phyloP scores from a whole-genome alignment of 2,329 filamentous ascomycete genomes.

The Emmonsia crescens region DNA sequence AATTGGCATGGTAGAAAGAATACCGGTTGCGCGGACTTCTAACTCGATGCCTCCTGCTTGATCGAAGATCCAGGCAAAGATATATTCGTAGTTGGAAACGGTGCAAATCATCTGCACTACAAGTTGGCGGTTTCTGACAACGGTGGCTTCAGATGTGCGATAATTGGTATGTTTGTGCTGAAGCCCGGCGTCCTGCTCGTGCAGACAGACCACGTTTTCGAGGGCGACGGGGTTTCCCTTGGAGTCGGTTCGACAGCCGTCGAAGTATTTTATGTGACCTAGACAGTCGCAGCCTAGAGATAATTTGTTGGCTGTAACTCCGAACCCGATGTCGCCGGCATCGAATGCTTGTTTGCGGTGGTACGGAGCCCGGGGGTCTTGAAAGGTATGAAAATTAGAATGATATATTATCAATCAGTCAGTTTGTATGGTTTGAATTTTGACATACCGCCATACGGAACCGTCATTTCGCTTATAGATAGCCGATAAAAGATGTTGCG shows the following conservation, averaged over 20 bases:
- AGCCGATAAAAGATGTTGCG: slow-evolving; percentile 58
- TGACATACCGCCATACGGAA: slow-evolving; percentile 31
- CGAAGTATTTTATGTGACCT: slow-evolving; percentile 58
- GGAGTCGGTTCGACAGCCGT: slow-evolving; percentile 44
- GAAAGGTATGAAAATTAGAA: slow-evolving; percentile 25
- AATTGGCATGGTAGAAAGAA: slow-evolving; percentile 56
- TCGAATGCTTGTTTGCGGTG: slow-evolving; percentile 63
- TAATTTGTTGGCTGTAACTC: slow-evolving; percentile 58
- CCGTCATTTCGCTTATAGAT: slow-evolving; percentile 56
- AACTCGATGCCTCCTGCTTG: slow-evolving; percentile 57
- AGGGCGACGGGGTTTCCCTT: slow-evolving; percentile 49
- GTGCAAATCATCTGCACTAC: slow-evolving; percentile 62
- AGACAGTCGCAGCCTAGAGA: slow-evolving; percentile 61
- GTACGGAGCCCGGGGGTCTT: slow-evolving; percentile 55
- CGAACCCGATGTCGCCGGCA: slow-evolving; percentile 55
- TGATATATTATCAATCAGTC: background rate
- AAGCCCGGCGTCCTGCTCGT: slow-evolving; percentile 60
- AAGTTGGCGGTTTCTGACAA: slow-evolving; percentile 53
- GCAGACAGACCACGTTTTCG: slow-evolving; percentile 59
- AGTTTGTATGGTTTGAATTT: slow-evolving; percentile 11
- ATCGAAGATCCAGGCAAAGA: slow-evolving; percentile 61
- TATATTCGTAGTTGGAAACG: slow-evolving; percentile 63
- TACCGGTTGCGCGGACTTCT: slow-evolving; percentile 58
- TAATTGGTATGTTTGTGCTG: slow-evolving; percentile 65
- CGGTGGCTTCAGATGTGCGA: slow-evolving; percentile 51